Percentiles rank a stretch among this genome's conserved stretches.
Evolutionary conservation across 257 asterid species (phyloP).

Genomic region (Gentiana straminea): DNA sequence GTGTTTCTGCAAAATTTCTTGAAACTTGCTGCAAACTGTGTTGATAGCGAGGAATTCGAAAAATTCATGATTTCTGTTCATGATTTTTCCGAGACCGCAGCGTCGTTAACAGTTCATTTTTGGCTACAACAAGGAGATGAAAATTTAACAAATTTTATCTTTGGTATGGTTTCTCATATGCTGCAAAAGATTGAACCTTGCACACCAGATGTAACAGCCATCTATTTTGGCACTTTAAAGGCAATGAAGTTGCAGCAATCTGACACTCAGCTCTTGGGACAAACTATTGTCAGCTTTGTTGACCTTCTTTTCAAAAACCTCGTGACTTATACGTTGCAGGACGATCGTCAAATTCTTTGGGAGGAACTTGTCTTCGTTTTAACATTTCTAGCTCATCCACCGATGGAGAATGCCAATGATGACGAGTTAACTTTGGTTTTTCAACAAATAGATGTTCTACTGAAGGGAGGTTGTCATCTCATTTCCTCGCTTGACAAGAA

Average conservation of each 20-base stretch:
- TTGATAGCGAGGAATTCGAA: not conserved
- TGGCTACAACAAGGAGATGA: slow-evolving; percentile 2
- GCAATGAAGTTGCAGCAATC: not conserved
- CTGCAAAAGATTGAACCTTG: not conserved
- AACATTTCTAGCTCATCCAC: slow-evolving; percentile 1
- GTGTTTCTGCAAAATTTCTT: not conserved
- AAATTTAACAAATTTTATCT: not conserved
- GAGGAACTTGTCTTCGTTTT: slow-evolving; percentile 4
- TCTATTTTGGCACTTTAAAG: not conserved
- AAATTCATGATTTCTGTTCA: not conserved
- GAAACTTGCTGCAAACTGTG: not conserved
- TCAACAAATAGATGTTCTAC: not conserved
- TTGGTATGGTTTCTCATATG: not conserved
- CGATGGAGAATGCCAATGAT: not conserved
- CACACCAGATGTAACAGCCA: not conserved
- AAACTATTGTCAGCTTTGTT: not conserved
- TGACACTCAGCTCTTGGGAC: not conserved
- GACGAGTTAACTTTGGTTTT: not conserved
- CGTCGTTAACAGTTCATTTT: not conserved
- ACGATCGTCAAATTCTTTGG: not conserved
- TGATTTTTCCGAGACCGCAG: not conserved
- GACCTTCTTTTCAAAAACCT: slow-evolving; percentile 1
- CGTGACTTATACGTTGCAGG: not conserved
- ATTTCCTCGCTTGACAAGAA: not conserved
- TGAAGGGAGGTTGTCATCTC: not conserved